A percentile compares a stretch with the other conserved stretches of the same genome.
These are phyloP conservation scores for Ophiostoma pallidulum DNA, from an alignment of 2,329 filamentous ascomycete genomes.

Conservation along the genomic window DNA sequence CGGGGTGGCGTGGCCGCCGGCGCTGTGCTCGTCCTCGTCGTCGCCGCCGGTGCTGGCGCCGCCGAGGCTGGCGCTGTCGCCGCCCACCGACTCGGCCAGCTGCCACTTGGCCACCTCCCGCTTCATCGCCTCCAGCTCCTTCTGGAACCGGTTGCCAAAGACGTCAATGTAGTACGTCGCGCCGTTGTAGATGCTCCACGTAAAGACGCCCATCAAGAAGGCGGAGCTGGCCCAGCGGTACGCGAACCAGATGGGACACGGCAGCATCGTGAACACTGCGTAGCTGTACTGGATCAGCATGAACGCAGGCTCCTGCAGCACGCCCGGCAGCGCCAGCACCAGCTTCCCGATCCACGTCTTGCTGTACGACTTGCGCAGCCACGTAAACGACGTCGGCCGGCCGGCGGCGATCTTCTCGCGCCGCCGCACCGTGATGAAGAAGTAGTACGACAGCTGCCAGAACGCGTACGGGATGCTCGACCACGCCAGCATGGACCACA, in stretches of 20 bases:
- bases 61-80: slow-evolving; percentile 13
- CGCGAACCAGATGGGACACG: slow-evolving; percentile 92
- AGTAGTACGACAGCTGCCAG: slow-evolving; percentile 90
- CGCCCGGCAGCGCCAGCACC: slow-evolving; percentile 66
- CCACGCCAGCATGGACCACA: slow-evolving; percentile 85
- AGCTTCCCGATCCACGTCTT: slow-evolving; percentile 81
- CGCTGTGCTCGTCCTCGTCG: slow-evolving; percentile 20
- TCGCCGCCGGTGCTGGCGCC: background rate
- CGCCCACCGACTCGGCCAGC: slow-evolving; percentile 32
- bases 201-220: slow-evolving; percentile 77
- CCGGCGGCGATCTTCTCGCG: slow-evolving; percentile 92
- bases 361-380: slow-evolving; percentile 84
- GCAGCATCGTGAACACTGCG: slow-evolving; percentile 85
- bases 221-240: slow-evolving; percentile 66
- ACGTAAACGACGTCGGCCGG: slow-evolving; percentile 92
- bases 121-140: slow-evolving; percentile 82
- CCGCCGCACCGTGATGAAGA: slow-evolving; percentile 91
- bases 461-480: slow-evolving; percentile 84
- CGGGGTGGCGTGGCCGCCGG: slow-evolving; percentile 52
- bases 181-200: slow-evolving; percentile 93
- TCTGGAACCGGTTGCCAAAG: slow-evolving; percentile 93
- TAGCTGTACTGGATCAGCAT: slow-evolving; percentile 95
- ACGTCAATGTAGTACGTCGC: slow-evolving; percentile 98
- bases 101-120: slow-evolving; percentile 88
- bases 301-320: slow-evolving; percentile 78